phyloP scores from a whole-genome alignment of 208 protist species.

The Crithidia acanthocephali region DNA sequence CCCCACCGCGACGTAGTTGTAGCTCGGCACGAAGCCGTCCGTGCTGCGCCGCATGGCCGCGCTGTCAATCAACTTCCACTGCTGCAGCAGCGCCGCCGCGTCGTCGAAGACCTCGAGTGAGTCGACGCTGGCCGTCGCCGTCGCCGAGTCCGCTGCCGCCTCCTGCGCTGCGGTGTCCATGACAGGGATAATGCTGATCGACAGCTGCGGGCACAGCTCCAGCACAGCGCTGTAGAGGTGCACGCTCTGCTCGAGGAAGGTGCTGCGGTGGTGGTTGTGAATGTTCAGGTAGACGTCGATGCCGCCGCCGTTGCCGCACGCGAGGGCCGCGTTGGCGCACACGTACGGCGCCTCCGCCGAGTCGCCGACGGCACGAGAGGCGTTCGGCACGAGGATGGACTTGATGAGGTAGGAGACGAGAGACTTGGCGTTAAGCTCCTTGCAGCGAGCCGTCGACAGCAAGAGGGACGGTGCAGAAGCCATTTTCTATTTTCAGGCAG shows the following conservation, averaged over 20 bases:
- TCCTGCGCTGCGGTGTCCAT: conserved; percentile 18
- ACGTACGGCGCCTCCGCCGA: conserved; percentile 14
- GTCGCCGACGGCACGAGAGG: not conserved
- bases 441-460: conserved; percentile 29
- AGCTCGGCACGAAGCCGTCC: conserved; percentile 61
- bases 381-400: conserved; percentile 21
- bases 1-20: conserved; percentile 82
- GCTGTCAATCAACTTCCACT: conserved; percentile 26
- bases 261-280: conserved; percentile 52
- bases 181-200: conserved; percentile 69
- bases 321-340: conserved; percentile 9
- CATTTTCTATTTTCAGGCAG: conserved; percentile 3
- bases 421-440: conserved; percentile 36
- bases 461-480: conserved; percentile 13
- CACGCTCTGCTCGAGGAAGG: conserved; percentile 68
- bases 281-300: conserved; percentile 55
- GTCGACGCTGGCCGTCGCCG: not conserved
- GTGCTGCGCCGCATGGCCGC: conserved; percentile 7
- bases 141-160: not conserved
- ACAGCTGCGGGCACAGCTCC: conserved; percentile 38
- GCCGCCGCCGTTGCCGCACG: conserved; percentile 21
- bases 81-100: conserved; percentile 12
- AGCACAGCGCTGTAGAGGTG: conserved; percentile 66
- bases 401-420: conserved; percentile 32
- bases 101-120: conserved; percentile 23